These are phyloP conservation scores for Bipolaris zeicola DNA, from an alignment of 2,329 filamentous ascomycete species.

Conservation along the genomic window DNA sequence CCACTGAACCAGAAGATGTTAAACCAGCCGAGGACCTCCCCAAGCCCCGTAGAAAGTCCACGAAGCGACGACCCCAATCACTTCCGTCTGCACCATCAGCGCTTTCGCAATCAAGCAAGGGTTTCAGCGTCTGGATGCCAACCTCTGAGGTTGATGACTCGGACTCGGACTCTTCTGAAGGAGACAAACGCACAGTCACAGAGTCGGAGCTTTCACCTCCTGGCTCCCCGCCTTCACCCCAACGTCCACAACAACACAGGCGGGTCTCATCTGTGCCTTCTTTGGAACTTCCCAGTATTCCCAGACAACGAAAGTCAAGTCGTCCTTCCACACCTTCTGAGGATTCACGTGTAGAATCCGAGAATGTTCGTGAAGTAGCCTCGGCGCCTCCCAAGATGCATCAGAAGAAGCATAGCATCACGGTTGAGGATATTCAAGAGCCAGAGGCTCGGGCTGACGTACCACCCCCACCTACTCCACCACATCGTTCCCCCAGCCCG, in stretches of 20 bases:
- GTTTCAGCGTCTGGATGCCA: constrained; percentile 58
- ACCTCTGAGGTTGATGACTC: constrained; percentile 46
- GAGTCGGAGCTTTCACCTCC: constrained; percentile 27
- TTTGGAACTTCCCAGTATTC: constrained; percentile 53
- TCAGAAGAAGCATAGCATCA: constrained; percentile 26
- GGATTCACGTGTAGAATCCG: constrained; percentile 15
- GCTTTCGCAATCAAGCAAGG: constrained; percentile 42
- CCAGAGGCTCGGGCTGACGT: constrained; percentile 27
- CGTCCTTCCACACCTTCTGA: constrained; percentile 45
- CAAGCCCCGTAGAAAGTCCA: constrained; percentile 38
- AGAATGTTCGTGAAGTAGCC: constrained; percentile 24
- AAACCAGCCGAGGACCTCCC: constrained; percentile 21
- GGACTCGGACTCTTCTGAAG: constrained; percentile 34
- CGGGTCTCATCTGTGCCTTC: constrained; percentile 57
- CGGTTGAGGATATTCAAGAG: constrained; percentile 18
- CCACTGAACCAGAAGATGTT: constrained; percentile 23
- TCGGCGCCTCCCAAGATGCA: constrained; percentile 40
- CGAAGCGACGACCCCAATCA: constrained; percentile 37
- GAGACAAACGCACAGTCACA: constrained; percentile 32
- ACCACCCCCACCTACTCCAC: constrained; percentile 52
- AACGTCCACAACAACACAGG: constrained; percentile 48
- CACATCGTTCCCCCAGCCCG: constrained; percentile 60
- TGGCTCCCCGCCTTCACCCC: constrained; percentile 29
- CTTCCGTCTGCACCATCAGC: constrained; percentile 19
- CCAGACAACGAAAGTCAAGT: constrained; percentile 51